These are phyloP conservation scores for Gynochthodes officinalis DNA, from an alignment of 257 asterid genomes.

Conservation along the genomic window DNA sequence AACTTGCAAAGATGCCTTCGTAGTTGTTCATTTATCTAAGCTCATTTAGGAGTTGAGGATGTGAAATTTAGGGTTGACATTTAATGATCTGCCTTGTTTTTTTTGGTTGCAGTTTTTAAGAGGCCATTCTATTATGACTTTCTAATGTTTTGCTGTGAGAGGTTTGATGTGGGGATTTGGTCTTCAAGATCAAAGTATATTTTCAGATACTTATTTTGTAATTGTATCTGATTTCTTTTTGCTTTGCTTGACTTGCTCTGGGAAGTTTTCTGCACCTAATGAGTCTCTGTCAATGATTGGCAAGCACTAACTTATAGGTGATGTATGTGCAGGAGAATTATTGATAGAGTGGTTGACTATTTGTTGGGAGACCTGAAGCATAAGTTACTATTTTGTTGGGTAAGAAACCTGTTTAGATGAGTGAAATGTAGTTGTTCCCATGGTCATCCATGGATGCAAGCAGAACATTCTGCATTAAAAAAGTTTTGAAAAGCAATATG, in stretches of 20 bases:
- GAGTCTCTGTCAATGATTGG: neutral
- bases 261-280: neutral
- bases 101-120: slow-evolving; percentile 67
- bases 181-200: slow-evolving; percentile 79
- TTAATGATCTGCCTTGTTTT: slow-evolving; percentile 15
- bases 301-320: slow-evolving; percentile 24
- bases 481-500: neutral
- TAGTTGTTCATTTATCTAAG: neutral
- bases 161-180: slow-evolving; percentile 81
- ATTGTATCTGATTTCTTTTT: slow-evolving; percentile 8
- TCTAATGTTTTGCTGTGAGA: slow-evolving; percentile 78
- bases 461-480: neutral
- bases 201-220: slow-evolving; percentile 14
- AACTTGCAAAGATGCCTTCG: neutral
- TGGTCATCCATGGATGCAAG: neutral
- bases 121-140: slow-evolving; percentile 82
- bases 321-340: slow-evolving; percentile 48
- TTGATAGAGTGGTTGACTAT: slow-evolving; percentile 57
- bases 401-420: slow-evolving; percentile 26
- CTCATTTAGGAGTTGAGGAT: neutral
- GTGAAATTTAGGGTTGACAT: slow-evolving; percentile 10
- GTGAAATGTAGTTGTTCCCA: neutral
- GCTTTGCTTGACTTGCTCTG: neutral
- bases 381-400: slow-evolving; percentile 78
- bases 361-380: slow-evolving; percentile 55